Evolutionary conservation across 768 basidiomycete species (phyloP), one percentile per base, ranked within the genome.

Genomic region (Mycena pura): DNA sequence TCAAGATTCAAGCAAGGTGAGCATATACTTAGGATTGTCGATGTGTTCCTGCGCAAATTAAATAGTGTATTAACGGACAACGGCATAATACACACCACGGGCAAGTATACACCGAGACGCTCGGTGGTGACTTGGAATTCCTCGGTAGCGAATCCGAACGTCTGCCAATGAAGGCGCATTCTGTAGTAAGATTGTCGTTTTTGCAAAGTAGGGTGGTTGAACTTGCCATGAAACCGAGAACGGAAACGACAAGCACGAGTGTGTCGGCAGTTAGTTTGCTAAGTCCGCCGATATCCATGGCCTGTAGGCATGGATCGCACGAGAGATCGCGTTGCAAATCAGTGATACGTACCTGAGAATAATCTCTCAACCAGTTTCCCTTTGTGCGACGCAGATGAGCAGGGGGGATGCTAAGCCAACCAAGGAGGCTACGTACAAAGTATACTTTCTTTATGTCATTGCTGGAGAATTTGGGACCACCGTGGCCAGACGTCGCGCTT

Each of bases 41-140:
- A 91, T 91, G 68, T 91, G 91, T 77, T 91, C 87, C 80, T 83
- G 63, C 27, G n/a, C n/a, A n/a, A n/a, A n/a, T n/a, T n/a, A n/a
- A n/a, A n/a, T n/a, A n/a, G n/a, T n/a, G n/a, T n/a, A n/a, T n/a
- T n/a, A n/a, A n/a, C n/a, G n/a, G n/a, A n/a, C n/a, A n/a, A n/a
- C n/a, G n/a, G n/a, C n/a, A n/a, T n/a, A n/a, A n/a, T 38, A 76
- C 81, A 64, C 70, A 84, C 86, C 10, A 86, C 85, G 4, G 89
- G 89, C 2, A 91, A 81, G 72, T 92, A 92, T n/a, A 89, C 88
- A 3, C 89, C 89, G 17, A 93, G 81, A 48, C 89, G 82, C 47
- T 90, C 88, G 29, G 84, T 76, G 10, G 89, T 92, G 27, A 92
- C 86, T 76, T 91, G 78, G 60, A 89, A 91, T 73, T 89, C 86